Conservation (phyloP, 1,284 basidiomycete species). For the Dichomitus squalens region DNA sequence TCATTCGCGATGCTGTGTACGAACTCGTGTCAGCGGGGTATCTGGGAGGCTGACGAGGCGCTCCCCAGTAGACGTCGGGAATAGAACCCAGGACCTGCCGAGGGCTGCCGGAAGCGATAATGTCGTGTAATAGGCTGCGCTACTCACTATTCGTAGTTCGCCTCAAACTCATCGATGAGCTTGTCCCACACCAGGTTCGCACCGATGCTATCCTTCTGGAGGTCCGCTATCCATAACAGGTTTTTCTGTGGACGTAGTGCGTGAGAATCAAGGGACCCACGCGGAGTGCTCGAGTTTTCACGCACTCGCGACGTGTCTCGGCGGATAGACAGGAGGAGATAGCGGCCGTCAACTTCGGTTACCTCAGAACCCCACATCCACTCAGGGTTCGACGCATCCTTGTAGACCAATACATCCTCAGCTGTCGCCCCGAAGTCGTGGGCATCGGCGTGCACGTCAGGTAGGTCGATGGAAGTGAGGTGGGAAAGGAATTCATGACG, state of each 20-base stretch:
- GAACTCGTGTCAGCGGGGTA: not conserved
- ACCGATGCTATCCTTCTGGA: slow-evolving; percentile 58
- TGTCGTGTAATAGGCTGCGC: not conserved
- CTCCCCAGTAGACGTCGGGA: not conserved
- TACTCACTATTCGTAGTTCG: slow-evolving; percentile 63
- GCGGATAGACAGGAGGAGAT: slow-evolving; percentile 56
- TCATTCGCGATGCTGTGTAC: slow-evolving; percentile 63
- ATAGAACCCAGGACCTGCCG: not conserved
- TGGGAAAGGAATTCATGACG: slow-evolving; percentile 19
- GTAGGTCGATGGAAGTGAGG: not conserved
- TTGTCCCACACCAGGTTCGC: slow-evolving; percentile 72
- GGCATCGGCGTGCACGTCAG: not conserved
- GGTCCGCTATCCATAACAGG: slow-evolving; percentile 73
- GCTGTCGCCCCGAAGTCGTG: slow-evolving; percentile 38
- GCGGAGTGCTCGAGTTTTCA: not conserved
- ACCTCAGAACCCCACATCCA: slow-evolving; percentile 65
- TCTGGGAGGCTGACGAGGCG: not conserved
- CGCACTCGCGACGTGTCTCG: slow-evolving; percentile 70
- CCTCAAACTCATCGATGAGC: slow-evolving; percentile 64
- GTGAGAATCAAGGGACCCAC: slow-evolving; percentile 2
- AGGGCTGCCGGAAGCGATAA: no score
- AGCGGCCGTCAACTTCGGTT: slow-evolving; percentile 65
- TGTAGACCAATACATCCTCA: slow-evolving; percentile 68
- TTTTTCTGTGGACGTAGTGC: slow-evolving; percentile 54
- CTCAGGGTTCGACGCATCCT: slow-evolving; percentile 64